Evolutionary conservation across 2,329 filamentous ascomycete genomes (phyloP).

Genomic region (Aspergillus ustus): DNA sequence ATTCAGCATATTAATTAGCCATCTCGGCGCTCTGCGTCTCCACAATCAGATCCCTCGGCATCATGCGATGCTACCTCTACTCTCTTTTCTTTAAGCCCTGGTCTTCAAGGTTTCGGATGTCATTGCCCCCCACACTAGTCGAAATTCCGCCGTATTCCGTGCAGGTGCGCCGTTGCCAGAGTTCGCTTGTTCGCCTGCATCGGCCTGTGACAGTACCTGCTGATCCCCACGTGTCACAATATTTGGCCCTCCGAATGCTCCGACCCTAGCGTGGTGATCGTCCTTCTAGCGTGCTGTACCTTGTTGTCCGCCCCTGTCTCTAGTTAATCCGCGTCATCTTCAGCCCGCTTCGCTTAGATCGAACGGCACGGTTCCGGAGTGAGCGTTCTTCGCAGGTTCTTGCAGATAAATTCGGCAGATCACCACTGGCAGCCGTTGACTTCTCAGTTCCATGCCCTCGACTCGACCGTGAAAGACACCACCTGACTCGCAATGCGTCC

Average conservation of each 20-base stretch:
- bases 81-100: not conserved
- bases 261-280: constrained; percentile 3
- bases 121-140: not conserved
- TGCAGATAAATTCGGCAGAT: constrained; percentile 14
- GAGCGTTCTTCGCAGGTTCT: not conserved
- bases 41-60: not conserved
- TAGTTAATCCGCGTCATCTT: not conserved
- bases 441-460: not conserved
- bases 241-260: constrained; percentile 4
- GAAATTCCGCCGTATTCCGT: not conserved
- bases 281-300: not conserved
- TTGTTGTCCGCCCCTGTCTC: not conserved
- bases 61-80: not conserved
- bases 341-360: not conserved
- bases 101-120: not conserved
- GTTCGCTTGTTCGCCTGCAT: not conserved
- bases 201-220: not conserved
- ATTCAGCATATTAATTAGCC: not conserved
- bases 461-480: not conserved
- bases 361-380: too few species aligned
- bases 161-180: not conserved
- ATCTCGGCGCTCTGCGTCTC: not conserved
- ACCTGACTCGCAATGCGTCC: constrained; percentile 28
- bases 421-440: not conserved
- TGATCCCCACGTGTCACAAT: constrained; percentile 11